phyloP scores from a whole-genome alignment of 805 yeast genomes.

The Suhomyces sp. region DNA sequence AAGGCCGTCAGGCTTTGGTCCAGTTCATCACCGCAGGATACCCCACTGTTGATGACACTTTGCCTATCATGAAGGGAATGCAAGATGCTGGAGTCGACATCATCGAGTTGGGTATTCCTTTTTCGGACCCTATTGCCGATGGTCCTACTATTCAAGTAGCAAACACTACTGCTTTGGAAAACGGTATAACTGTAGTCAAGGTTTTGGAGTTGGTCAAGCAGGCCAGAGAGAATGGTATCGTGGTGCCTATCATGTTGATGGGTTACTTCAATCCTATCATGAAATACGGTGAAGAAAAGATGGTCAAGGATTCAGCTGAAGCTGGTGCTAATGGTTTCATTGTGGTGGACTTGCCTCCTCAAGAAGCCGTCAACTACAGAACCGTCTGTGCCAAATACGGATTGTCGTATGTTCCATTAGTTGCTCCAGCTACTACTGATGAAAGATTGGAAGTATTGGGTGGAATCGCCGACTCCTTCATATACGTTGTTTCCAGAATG shows the following conservation, averaged over 20 bases:
- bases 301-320: slow-evolving; percentile 71
- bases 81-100: slow-evolving; percentile 96
- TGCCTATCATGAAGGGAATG: slow-evolving; percentile 80
- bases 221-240: slow-evolving; percentile 82
- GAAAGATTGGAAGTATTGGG: slow-evolving; percentile 77
- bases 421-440: slow-evolving; percentile 95
- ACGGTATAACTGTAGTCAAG: slow-evolving; percentile 70
- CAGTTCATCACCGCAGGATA: slow-evolving; percentile 93
- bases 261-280: slow-evolving; percentile 96
- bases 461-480: slow-evolving; percentile 88
- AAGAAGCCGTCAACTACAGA: slow-evolving; percentile 90
- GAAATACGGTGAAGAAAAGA: slow-evolving; percentile 81
- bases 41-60: slow-evolving; percentile 84
- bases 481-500: slow-evolving; percentile 96
- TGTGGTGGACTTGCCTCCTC: slow-evolving; percentile 96
- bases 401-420: slow-evolving; percentile 84
- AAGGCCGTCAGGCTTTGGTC: slow-evolving; percentile 81
- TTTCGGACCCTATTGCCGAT: slow-evolving; percentile 97
- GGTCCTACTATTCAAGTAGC: slow-evolving; percentile 96
- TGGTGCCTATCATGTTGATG: slow-evolving; percentile 89
- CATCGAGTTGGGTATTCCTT: slow-evolving; percentile 93
- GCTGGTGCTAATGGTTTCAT: slow-evolving; percentile 96
- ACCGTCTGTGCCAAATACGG: slow-evolving; percentile 63
- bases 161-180: slow-evolving; percentile 74
- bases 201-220: slow-evolving; percentile 67